Evolutionary conservation across 2,329 filamentous ascomycete genomes (phyloP).

Genomic region (Gremmenia infestans): DNA sequence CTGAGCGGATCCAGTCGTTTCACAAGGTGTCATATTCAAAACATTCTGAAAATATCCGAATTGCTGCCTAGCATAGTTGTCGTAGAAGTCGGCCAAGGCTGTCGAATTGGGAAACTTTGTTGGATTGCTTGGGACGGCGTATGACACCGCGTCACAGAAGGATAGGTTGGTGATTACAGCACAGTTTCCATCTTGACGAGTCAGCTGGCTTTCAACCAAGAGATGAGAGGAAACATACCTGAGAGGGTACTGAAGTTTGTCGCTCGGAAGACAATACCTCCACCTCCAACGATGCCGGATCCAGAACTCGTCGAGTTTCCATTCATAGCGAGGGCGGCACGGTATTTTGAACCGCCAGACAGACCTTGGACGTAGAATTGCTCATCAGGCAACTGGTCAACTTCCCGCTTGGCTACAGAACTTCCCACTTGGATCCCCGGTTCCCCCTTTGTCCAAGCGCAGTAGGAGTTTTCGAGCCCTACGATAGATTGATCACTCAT

Average conservation of each 20-base stretch:
- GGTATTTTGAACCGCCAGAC: slow-evolving; percentile 66
- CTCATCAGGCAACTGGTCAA: slow-evolving; percentile 68
- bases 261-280: slow-evolving; percentile 67
- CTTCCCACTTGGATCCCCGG: neutral
- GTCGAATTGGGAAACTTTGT: slow-evolving; percentile 53
- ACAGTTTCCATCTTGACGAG: slow-evolving; percentile 65
- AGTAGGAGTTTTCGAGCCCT: slow-evolving; percentile 76
- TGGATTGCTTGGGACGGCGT: slow-evolving; percentile 81
- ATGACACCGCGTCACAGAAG: slow-evolving; percentile 85
- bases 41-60: slow-evolving; percentile 78
- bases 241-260: slow-evolving; percentile 75
- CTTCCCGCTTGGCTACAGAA: slow-evolving; percentile 58
- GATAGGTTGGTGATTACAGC: slow-evolving; percentile 79
- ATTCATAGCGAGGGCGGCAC: slow-evolving; percentile 64
- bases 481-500: slow-evolving; percentile 52
- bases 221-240: slow-evolving; percentile 44
- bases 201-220: slow-evolving; percentile 10
- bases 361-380: slow-evolving; percentile 82
- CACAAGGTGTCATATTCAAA: slow-evolving; percentile 79
- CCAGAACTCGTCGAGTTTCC: slow-evolving; percentile 50
- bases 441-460: slow-evolving; percentile 32
- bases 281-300: slow-evolving; percentile 57
- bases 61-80: slow-evolving; percentile 62
- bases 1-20: slow-evolving; percentile 64
- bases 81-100: slow-evolving; percentile 68